These are phyloP conservation scores for Apiotrichum sp. DNA, from an alignment of 1,284 basidiomycete species.

Conservation along the genomic window DNA sequence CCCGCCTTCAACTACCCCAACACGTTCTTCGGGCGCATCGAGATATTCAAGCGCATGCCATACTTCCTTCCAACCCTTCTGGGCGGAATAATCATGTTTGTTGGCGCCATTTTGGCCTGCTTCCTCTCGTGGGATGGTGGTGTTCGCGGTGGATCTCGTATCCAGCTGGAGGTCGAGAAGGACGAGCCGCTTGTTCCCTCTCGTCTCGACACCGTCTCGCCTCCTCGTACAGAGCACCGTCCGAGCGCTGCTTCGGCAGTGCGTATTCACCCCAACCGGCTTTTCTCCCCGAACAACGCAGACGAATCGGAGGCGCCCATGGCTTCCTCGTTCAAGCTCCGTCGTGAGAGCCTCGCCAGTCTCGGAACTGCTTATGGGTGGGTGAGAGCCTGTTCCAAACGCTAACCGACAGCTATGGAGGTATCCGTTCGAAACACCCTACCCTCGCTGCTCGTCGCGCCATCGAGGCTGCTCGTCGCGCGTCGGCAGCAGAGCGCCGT, in stretches of 20 bases:
- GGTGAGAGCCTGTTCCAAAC: conserved; percentile 13
- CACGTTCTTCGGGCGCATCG: conserved; percentile 56
- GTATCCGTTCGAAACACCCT: conserved; percentile 47
- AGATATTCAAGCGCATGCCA: conserved; percentile 71
- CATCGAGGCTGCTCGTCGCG: conserved; percentile 42
- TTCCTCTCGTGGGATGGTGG: conserved; percentile 89
- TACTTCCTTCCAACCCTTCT: conserved; percentile 87
- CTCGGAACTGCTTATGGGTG: conserved; percentile 41
- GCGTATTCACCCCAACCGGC: conserved; percentile 5
- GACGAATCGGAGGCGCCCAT: background rate
- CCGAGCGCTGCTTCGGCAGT: conserved; percentile 25
- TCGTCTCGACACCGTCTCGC: conserved; percentile 7
- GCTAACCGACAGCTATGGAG: conserved; percentile 37
- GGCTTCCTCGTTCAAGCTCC: background rate
- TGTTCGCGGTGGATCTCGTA: conserved; percentile 67
- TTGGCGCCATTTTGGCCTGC: conserved; percentile 75
- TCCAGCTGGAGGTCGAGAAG: conserved; percentile 73
- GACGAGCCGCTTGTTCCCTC: conserved; percentile 38
- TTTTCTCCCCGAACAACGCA: conserved; percentile 2
- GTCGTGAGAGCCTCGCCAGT: conserved; percentile 37
- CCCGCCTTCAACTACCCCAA: conserved; percentile 79
- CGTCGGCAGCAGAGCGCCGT: conserved; percentile 29
- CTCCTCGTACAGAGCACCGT: conserved; percentile 9
- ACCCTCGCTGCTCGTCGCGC: conserved; percentile 45
- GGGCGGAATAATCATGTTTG: conserved; percentile 63